Evolutionary conservation across 805 yeast genomes (phyloP).

Genomic region (Starmera caribaea): DNA sequence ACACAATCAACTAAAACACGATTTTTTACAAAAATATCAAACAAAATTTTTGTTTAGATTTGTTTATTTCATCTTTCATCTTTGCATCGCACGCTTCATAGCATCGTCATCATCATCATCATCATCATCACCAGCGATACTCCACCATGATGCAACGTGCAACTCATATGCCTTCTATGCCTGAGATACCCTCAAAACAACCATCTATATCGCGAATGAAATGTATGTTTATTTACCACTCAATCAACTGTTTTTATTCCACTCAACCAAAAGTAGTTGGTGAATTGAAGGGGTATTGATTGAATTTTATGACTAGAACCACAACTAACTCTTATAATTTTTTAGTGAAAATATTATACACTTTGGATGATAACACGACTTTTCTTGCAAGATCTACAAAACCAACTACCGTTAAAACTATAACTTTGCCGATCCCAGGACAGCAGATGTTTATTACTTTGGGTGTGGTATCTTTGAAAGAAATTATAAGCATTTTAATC

Average conservation of each 20-base stretch:
- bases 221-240: conserved; percentile 5
- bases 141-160: conserved; percentile 16
- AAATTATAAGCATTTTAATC: conserved; percentile 33
- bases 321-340: neutral
- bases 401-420: conserved; percentile 28
- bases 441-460: conserved; percentile 31
- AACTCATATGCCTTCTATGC: conserved; percentile 21
- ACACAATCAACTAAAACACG: too few relatives aligned
- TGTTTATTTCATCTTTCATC: neutral
- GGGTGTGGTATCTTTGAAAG: conserved; percentile 32
- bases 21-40: too few relatives aligned
- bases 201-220: conserved; percentile 12
- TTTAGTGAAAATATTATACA: conserved; percentile 29
- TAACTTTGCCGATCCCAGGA: conserved; percentile 33
- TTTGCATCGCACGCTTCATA: neutral
- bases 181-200: conserved; percentile 17
- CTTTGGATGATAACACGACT: conserved; percentile 32
- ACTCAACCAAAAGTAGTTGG: too few relatives aligned
- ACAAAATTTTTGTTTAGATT: neutral
- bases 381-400: conserved; percentile 30
- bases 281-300: too few relatives aligned
- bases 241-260: too few relatives aligned
- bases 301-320: too few relatives aligned
- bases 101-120: neutral
- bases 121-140: conserved; percentile 4